phyloP scores from a whole-genome alignment of 1,284 basidiomycete genomes.

The Singerocomus inundabilis region DNA sequence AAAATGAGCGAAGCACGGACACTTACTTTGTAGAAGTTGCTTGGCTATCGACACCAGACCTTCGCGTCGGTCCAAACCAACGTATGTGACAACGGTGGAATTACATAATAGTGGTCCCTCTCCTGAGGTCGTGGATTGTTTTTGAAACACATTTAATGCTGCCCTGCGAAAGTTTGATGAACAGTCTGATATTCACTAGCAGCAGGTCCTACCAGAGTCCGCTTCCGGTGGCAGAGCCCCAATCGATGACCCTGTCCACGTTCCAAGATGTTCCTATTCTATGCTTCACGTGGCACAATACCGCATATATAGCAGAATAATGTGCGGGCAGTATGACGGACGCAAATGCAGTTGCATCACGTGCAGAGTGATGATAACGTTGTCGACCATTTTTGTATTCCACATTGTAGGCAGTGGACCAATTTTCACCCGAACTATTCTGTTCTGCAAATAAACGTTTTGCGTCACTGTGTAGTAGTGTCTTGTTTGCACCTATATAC shows the following conservation, averaged over 20 bases:
- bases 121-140: slow-evolving; percentile 20
- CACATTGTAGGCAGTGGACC: slow-evolving; percentile 54
- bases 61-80: slow-evolving; percentile 70
- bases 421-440: slow-evolving; percentile 37
- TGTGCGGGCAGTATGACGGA: slow-evolving; percentile 74
- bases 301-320: slow-evolving; percentile 68
- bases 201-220: slow-evolving; percentile 60
- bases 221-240: slow-evolving; percentile 74
- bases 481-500: slow-evolving; percentile 59
- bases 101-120: slow-evolving; percentile 42
- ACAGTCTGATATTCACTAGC: slow-evolving; percentile 1
- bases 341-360: slow-evolving; percentile 74
- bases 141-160: slow-evolving; percentile 60
- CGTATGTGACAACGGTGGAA: slow-evolving; percentile 56
- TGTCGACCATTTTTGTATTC: slow-evolving; percentile 61
- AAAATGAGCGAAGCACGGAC: neutral
- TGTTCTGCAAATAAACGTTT: slow-evolving; percentile 59
- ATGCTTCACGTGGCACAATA: slow-evolving; percentile 60
- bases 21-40: slow-evolving; percentile 55
- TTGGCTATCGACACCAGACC: slow-evolving; percentile 66
- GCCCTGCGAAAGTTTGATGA: slow-evolving; percentile 48
- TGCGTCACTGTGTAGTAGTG: slow-evolving; percentile 63
- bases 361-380: slow-evolving; percentile 52
- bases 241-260: slow-evolving; percentile 64
- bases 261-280: slow-evolving; percentile 60